Conservation (phyloP, 192 early-diverging fungal species). For the Oehlia diaphana region DNA sequence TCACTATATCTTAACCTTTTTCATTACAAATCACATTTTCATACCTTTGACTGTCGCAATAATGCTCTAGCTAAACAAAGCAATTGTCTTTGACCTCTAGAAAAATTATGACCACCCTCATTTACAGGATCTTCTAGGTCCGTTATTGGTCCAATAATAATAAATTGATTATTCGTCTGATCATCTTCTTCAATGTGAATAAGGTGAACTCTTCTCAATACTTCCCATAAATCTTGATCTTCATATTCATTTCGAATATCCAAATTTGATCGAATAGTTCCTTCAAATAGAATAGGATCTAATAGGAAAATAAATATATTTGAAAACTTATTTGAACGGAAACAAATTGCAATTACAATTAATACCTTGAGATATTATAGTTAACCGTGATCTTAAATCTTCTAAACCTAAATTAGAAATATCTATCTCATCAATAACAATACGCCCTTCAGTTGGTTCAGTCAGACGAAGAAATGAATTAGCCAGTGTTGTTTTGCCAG, state of each 20-base stretch:
- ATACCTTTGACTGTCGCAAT: conserved; percentile 63
- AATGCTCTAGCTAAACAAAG: conserved; percentile 79
- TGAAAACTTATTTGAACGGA: neutral
- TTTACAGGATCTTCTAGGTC: conserved; percentile 73
- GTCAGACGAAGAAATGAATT: conserved; percentile 80
- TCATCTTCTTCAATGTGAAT: conserved; percentile 38
- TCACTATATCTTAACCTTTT: neutral
- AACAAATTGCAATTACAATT: neutral
- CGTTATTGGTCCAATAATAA: conserved; percentile 40
- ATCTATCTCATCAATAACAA: conserved; percentile 79
- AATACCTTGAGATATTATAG: conserved; percentile 86
- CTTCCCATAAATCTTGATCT: conserved; percentile 78
- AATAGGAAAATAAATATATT: neutral
- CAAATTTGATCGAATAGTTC: conserved; percentile 76
- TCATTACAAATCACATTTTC: conserved; percentile 32
- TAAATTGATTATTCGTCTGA: conserved; percentile 22
- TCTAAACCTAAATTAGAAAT: conserved; percentile 73
- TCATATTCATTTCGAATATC: conserved; percentile 83
- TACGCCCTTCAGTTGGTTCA: conserved; percentile 66
- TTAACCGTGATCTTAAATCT: conserved; percentile 74
- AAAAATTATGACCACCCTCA: conserved; percentile 83
- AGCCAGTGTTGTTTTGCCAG: conserved; percentile 81
- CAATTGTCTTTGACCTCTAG: conserved; percentile 78
- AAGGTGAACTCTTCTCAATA: conserved; percentile 74
- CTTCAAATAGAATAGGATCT: conserved; percentile 55